These are phyloP conservation scores for Phascolomyces articulosus DNA, from an alignment of 371 early-diverging fungal species.

Conservation along the genomic window DNA sequence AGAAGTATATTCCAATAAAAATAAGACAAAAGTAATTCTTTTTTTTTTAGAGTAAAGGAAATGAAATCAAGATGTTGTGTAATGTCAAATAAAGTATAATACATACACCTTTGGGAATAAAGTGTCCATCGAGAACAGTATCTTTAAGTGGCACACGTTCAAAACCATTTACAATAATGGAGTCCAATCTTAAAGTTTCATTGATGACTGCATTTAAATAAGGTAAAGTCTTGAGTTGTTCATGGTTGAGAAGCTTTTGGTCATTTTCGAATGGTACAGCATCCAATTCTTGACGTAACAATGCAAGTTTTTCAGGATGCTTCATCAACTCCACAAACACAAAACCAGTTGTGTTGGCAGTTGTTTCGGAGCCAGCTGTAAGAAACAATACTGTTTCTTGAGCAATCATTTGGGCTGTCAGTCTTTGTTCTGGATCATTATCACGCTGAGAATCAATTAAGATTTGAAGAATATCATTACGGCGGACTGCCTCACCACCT, in stretches of 20 bases:
- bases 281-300: conserved; percentile 35
- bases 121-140: conserved; percentile 14
- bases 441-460: conserved; percentile 33
- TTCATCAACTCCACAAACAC: conserved; percentile 25
- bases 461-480: conserved; percentile 44
- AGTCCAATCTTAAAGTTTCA: conserved; percentile 33
- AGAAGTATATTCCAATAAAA: no score
- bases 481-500: conserved; percentile 13
- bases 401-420: conserved; percentile 32
- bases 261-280: conserved; percentile 2
- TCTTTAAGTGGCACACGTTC: conserved; percentile 19
- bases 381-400: conserved; percentile 36
- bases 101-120: conserved; percentile 33
- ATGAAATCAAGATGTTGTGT: no score
- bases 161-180: conserved; percentile 22
- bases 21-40: no score
- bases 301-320: conserved; percentile 20
- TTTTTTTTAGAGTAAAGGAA: no score
- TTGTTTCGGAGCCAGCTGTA: conserved; percentile 44
- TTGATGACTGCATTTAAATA: conserved; percentile 44
- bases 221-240: conserved; percentile 34
- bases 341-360: conserved; percentile 38
- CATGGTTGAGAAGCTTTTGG: conserved; percentile 22
- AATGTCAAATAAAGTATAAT: not conserved
- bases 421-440: conserved; percentile 22